Evolutionary conservation across 1,284 basidiomycete genomes (phyloP).

Genomic region (Apiotrichum veenhuisii): DNA sequence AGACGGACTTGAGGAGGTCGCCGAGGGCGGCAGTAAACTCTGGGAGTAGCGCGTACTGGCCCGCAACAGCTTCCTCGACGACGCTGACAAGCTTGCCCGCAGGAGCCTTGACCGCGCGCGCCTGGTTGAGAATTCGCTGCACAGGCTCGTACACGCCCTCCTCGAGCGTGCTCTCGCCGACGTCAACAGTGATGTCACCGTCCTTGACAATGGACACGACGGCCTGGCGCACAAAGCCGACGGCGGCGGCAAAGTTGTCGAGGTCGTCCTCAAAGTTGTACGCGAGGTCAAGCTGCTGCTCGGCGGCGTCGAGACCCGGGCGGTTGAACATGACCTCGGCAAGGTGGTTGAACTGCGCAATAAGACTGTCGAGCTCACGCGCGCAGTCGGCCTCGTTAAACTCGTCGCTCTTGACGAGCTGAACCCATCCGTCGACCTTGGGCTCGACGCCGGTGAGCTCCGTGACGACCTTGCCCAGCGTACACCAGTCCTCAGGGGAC

Average conservation of each 20-base stretch:
- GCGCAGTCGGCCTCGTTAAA: conserved; percentile 90
- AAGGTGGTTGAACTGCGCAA: conserved; percentile 85
- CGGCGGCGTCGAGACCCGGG: conserved; percentile 77
- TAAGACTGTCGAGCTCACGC: conserved; percentile 75
- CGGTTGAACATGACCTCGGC: conserved; percentile 76
- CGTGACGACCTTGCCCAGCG: conserved; percentile 73
- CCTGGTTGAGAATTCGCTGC: conserved; percentile 73
- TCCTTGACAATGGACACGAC: conserved; percentile 70
- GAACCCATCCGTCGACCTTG: conserved; percentile 85
- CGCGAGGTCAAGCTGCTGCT: conserved; percentile 79
- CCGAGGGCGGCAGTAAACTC: conserved; percentile 68
- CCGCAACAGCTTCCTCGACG: conserved; percentile 70
- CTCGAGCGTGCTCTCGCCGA: conserved; percentile 68
- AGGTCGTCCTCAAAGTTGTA: conserved; percentile 79
- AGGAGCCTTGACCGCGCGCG: conserved; percentile 70
- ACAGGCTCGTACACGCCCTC: conserved; percentile 72
- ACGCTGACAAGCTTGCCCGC: conserved; percentile 83
- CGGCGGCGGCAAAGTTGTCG: conserved; percentile 84
- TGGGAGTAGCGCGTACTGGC: conserved; percentile 66
- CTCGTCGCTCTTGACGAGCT: conserved; percentile 75
- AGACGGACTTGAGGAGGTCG: conserved; percentile 64
- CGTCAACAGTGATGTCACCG: conserved; percentile 65
- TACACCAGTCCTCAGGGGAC: conserved; percentile 75
- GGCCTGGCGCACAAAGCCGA: conserved; percentile 79
- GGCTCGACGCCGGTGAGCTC: conserved; percentile 87